phyloP scores from a whole-genome alignment of 2,329 filamentous ascomycete species.

The Curvularia eragrostidis region DNA sequence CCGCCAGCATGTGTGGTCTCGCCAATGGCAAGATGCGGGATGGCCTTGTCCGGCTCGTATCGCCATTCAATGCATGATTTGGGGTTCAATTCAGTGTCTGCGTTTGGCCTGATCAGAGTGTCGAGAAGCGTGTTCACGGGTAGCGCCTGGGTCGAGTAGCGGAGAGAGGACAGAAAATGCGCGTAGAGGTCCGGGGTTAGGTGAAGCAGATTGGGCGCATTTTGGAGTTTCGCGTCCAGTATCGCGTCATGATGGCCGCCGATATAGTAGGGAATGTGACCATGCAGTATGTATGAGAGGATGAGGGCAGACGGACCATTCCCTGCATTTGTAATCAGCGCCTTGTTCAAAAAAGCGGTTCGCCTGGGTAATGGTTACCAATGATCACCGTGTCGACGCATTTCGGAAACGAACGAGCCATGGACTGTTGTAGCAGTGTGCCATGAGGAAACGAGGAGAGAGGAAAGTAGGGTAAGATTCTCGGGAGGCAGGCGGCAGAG shows the following conservation, averaged over 20 bases:
- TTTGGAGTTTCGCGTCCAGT: conserved; percentile 62
- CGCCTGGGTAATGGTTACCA: conserved; percentile 29
- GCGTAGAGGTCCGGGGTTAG: conserved; percentile 60
- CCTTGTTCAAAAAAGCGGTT: not conserved
- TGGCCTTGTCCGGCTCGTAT: conserved; percentile 57
- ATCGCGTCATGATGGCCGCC: conserved; percentile 64
- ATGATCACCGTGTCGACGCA: conserved; percentile 52
- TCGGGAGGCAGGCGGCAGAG: conserved; percentile 20
- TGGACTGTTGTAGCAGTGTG: conserved; percentile 42
- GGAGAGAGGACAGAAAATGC: conserved; percentile 65
- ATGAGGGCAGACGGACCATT: conserved; percentile 68
- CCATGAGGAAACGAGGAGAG: conserved; percentile 36
- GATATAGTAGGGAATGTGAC: conserved; percentile 64
- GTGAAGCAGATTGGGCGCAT: conserved; percentile 56
- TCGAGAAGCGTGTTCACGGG: conserved; percentile 67
- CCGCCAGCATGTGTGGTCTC: conserved; percentile 60
- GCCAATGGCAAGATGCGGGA: conserved; percentile 63
- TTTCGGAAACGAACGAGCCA: conserved; percentile 47
- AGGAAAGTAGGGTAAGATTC: conserved; percentile 10
- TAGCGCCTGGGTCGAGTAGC: conserved; percentile 67
- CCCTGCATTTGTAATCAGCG: conserved; percentile 53
- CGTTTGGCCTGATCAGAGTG: conserved; percentile 64
- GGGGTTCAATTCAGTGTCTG: conserved; percentile 63
- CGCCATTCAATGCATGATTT: conserved; percentile 63
- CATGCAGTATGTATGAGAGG: conserved; percentile 68